Conservation (phyloP, 805 yeast genomes). For the Clavispora asparagi region DNA sequence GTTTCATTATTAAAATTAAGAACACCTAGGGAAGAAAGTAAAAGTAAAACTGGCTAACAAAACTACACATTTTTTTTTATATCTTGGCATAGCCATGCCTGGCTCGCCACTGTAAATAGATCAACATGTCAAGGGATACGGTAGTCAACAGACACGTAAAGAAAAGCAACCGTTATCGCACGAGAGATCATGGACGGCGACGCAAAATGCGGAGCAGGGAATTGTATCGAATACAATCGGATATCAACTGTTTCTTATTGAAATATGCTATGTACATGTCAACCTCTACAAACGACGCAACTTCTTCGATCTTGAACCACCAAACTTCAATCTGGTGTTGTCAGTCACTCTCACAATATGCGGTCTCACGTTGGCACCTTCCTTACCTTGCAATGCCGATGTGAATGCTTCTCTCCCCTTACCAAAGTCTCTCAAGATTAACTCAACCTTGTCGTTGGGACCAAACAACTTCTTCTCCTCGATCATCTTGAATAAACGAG, state of each 20-base stretch:
- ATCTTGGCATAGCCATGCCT: no score
- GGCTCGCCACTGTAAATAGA: no score
- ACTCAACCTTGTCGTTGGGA: slow-evolving; percentile 57
- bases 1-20: no score
- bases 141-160: no score
- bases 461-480: slow-evolving; percentile 54
- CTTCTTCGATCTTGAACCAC: slow-evolving; percentile 86
- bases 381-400: slow-evolving; percentile 82
- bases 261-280: slow-evolving; percentile 10
- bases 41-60: no score
- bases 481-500: slow-evolving; percentile 67
- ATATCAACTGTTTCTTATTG: not conserved
- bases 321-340: slow-evolving; percentile 77
- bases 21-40: no score
- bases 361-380: slow-evolving; percentile 68
- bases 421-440: slow-evolving; percentile 77
- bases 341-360: slow-evolving; percentile 70
- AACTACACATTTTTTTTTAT: no score
- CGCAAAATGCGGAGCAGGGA: no score
- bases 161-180: no score
- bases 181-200: not conserved
- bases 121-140: no score
- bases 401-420: slow-evolving; percentile 85
- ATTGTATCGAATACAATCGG: not conserved
- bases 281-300: slow-evolving; percentile 58